Base-by-base conservation (phyloP, 2,329 filamentous ascomycete species). In the Incumbomyces lentus region DNA sequence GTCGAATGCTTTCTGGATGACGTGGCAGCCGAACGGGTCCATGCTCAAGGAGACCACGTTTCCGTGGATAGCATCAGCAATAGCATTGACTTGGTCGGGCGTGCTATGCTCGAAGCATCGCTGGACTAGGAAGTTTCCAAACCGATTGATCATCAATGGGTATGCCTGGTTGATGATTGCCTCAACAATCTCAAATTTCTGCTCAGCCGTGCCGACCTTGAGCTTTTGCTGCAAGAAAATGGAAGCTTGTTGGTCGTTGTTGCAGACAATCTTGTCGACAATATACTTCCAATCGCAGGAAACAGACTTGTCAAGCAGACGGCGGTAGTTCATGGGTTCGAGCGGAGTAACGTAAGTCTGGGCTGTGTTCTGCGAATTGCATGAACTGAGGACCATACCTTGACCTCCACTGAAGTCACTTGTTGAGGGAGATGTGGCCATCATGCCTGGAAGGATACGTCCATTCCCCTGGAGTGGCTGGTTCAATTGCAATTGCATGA, bases 241-340 rank as follows among this genome's bases (percentile, higher is more conserved):
- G 2, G 92, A 98, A 8, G 93, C 92, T 67, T 98, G 92, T 66
- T 98, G 92, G 62, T 98, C 92, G 64, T 98, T 96, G 70, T 89
- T 95, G 77, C 87, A 93, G 55, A 98, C 89, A 62, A 98, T 98
- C 73, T 96, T 96, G 71, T 98, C 90, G 46, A 98, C 92, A 58
- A 98, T 95, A 64, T 95, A 95, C 69, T 92, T 94, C 92, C 90
- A 98, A 70, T 98, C 93, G 69, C 90, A 96, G 60, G 86, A 94
- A 66, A 94, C 87, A 62, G 90, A 95, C 60, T 89, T 88, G 61
- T 98, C 92, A 39, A 96, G 79, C 33, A 98, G 76, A 47, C 89
- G 88, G 50, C 92, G 88, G 61, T 96, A 98, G 67, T 98, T 96
- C 59, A 96, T 76, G 10, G 90, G 92, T 66, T 98, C 92, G 6